Base-by-base conservation (phyloP, 2,329 filamentous ascomycete species). In the Phialocephala sp. region DNA sequence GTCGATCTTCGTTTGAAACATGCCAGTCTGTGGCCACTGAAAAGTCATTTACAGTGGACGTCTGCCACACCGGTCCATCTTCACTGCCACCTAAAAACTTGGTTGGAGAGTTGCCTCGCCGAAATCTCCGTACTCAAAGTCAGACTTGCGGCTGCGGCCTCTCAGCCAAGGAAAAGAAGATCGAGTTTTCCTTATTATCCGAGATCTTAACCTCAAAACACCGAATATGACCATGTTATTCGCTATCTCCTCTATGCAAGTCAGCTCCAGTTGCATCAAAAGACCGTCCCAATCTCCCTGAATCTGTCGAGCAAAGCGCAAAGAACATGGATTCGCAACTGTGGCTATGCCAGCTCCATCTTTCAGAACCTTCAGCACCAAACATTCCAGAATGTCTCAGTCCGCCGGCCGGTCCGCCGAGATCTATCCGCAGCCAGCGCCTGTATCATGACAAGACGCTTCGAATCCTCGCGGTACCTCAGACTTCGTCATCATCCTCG, bases 1-100 rank as follows among this genome's bases (percentile, higher is more conserved):
- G 52, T 12, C n/a, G 20, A 20, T 43, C 24, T 47, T 36, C 24
- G 60, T 58, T 62, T 63, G 61, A 63, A 63, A 63, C 61, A 54
- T 37, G 50, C 43, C 43, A 47, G 43, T 20, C n/a, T 2, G 43
- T 41, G 11, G 15, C 43, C 43, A 20, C 45, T 22, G 18, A 22
- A 20, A 9, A 54, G 50, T 54, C 22, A 27, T 32, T 27, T n/a
- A 15, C 12, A 32, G 50, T 54, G 24, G 24, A 18, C 20, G 11
- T 22, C 45, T 22, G n/a, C n/a, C 18, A 41, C 37, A 41, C 37
- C 43, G 2, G 4, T 15, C 8, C 18, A 54, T 54, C 22, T 54
- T 54, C 50, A 54, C 50, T 54, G 50, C 50, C 50, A 54, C 27
- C 22, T 22, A 5, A 54, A 54, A 27, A 15, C 18, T 5, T n/a